Conservation (phyloP, 2,329 filamentous ascomycete genomes). For the Metarhizium sp. region DNA sequence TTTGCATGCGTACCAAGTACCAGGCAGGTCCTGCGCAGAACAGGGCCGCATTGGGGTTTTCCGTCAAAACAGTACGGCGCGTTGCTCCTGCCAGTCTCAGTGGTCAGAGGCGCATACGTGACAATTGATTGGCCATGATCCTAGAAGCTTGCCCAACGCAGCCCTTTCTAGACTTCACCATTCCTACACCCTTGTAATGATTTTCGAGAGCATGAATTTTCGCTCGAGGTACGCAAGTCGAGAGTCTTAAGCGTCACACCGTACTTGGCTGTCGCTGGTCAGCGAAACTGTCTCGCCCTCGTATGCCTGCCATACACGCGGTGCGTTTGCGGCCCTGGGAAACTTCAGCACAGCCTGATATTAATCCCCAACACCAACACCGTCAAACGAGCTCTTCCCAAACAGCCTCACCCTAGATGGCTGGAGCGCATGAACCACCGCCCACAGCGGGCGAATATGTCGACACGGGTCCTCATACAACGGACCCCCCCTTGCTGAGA, state of each 20-base stretch:
- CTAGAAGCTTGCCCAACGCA: neutral
- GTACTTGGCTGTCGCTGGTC: no score
- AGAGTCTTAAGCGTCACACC: no score
- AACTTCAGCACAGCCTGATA: no score
- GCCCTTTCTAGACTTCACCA: neutral
- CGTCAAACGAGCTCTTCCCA: neutral
- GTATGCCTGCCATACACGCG: no score
- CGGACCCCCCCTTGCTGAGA: conserved; percentile 71
- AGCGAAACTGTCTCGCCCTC: no score
- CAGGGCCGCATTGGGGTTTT: no score
- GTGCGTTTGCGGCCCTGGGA: no score
- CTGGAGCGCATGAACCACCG: neutral
- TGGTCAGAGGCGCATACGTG: conserved; percentile 1
- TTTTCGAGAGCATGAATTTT: neutral
- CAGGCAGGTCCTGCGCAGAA: no score
- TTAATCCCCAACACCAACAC: neutral
- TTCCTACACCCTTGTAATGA: neutral
- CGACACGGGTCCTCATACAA: conserved; percentile 33
- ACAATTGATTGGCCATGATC: conserved; percentile 5
- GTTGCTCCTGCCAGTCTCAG: neutral
- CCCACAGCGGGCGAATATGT: neutral
- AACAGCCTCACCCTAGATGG: neutral
- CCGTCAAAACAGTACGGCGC: no score
- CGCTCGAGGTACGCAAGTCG: neutral
- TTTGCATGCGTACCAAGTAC: no score